phyloP scores from a whole-genome alignment of 2,329 filamentous ascomycete genomes.

The Ceratocystis lukuohia region DNA sequence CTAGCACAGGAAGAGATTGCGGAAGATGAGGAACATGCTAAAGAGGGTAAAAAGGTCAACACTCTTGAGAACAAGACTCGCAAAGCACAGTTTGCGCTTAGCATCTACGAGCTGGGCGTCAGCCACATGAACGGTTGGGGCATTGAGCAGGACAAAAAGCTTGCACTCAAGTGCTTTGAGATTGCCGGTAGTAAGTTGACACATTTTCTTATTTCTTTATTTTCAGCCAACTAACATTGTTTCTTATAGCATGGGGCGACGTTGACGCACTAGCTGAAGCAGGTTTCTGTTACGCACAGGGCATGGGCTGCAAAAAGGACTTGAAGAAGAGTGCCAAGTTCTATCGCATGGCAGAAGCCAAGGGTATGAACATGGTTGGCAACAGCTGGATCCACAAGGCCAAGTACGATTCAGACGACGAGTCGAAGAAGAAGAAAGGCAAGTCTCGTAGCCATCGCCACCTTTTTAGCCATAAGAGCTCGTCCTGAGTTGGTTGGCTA shows the following conservation, averaged over 20 bases:
- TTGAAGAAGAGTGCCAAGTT: slow-evolving; percentile 85
- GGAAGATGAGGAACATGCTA: slow-evolving; percentile 57
- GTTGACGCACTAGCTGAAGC: slow-evolving; percentile 87
- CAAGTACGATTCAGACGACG: slow-evolving; percentile 65
- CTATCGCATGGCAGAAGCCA: slow-evolving; percentile 79
- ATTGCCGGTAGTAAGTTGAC: slow-evolving; percentile 64
- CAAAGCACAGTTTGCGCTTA: slow-evolving; percentile 85
- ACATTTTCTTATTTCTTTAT: background rate
- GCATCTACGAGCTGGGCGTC: slow-evolving; percentile 90
- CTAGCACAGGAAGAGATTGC: slow-evolving; percentile 69
- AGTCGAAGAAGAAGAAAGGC: slow-evolving; percentile 52
- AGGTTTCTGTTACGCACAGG: slow-evolving; percentile 91
- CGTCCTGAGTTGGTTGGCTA: slow-evolving; percentile 21
- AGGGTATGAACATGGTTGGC: slow-evolving; percentile 93
- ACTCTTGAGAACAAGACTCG: slow-evolving; percentile 62
- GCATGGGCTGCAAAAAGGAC: slow-evolving; percentile 88
- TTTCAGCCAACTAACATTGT: slow-evolving; percentile 21
- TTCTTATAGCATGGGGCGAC: slow-evolving; percentile 65
- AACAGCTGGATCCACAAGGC: slow-evolving; percentile 99
- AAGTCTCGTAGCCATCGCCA: slow-evolving; percentile 58
- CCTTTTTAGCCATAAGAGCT: slow-evolving; percentile 47
- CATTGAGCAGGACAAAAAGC: slow-evolving; percentile 76
- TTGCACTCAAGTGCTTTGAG: slow-evolving; percentile 87
- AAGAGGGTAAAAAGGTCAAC: slow-evolving; percentile 51
- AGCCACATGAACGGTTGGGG: slow-evolving; percentile 99